phyloP scores from a whole-genome alignment of 441 rosid genomes.

The Sinapis alba region DNA sequence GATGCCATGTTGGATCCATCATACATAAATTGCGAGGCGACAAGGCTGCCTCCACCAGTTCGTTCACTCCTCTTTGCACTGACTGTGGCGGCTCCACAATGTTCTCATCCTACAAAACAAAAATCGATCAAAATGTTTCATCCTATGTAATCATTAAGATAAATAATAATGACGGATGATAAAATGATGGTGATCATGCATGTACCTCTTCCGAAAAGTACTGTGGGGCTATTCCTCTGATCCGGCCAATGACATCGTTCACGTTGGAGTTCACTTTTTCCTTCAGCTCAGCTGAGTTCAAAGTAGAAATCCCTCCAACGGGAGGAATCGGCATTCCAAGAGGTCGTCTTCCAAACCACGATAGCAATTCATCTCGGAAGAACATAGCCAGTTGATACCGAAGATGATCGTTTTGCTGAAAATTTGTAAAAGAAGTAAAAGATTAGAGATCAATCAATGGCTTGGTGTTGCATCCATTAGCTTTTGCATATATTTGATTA shows the following conservation, averaged over 20 bases:
- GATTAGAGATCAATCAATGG: conserved; percentile 13
- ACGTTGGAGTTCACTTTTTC: conserved; percentile 81
- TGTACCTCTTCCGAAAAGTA: conserved; percentile 86
- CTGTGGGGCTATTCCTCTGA: conserved; percentile 84
- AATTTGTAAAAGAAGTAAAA: background rate
- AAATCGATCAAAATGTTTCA: background rate
- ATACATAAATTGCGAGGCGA: conserved; percentile 86
- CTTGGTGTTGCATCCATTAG: background rate
- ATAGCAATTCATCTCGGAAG: conserved; percentile 93
- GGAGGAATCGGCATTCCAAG: conserved; percentile 65
- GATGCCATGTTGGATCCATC: conserved; percentile 99
- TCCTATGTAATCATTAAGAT: background rate
- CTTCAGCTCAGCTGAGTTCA: conserved; percentile 81
- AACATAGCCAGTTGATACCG: conserved; percentile 99
- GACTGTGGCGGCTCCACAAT: conserved; percentile 84
- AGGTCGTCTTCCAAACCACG: conserved; percentile 99
- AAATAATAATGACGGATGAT: background rate
- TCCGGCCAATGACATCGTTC: conserved; percentile 70
- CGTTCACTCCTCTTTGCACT: conserved; percentile 85
- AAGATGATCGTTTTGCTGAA: conserved; percentile 89
- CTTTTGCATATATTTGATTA: conserved; percentile 38
- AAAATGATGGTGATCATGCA: background rate
- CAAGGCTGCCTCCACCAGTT: conserved; percentile 89
- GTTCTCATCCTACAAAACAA: conserved; percentile 57
- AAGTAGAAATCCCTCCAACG: conserved; percentile 61